Conservation (phyloP, 2,329 filamentous ascomycete species). For the Nectriaceae sp. region DNA sequence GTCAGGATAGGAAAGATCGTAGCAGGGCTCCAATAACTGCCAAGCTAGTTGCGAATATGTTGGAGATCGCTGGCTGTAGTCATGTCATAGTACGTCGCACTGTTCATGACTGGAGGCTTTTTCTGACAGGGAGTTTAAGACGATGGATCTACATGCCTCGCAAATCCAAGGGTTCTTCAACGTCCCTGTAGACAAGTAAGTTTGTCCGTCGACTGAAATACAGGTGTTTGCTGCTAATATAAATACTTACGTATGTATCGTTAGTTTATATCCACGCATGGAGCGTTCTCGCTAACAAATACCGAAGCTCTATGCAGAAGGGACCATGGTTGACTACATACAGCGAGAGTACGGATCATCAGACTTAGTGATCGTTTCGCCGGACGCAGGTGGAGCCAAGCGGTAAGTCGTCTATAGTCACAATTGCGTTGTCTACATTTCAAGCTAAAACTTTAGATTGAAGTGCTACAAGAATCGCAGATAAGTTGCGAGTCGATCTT, state of each 20-base stretch:
- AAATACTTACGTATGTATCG: no score
- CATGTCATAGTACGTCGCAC: not conserved
- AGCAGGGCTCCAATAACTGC: conserved; percentile 90
- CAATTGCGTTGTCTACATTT: not conserved
- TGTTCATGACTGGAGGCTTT: not conserved
- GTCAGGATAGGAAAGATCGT: conserved; percentile 93
- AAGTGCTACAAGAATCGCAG: conserved; percentile 80
- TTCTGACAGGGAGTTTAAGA: conserved; percentile 62
- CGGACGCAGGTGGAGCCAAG: conserved; percentile 91
- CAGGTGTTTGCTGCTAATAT: not conserved
- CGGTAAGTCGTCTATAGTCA: conserved; percentile 38
- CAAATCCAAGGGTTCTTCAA: conserved; percentile 97
- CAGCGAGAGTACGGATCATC: conserved; percentile 75
- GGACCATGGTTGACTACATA: conserved; percentile 87
- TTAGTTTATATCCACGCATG: not conserved
- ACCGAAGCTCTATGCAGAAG: conserved; percentile 75
- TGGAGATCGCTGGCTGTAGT: conserved; percentile 81
- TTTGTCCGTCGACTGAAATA: not conserved
- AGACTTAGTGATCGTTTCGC: conserved; percentile 89
- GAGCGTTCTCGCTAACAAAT: not conserved
- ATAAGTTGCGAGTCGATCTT: conserved; percentile 83
- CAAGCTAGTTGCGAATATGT: conserved; percentile 94
- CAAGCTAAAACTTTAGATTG: not conserved
- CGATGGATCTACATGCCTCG: conserved; percentile 92
- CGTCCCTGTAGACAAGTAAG: conserved; percentile 61